phyloP scores from a whole-genome alignment of 495 filamentous ascomycete genomes.

The Podospora pseudocomata region DNA sequence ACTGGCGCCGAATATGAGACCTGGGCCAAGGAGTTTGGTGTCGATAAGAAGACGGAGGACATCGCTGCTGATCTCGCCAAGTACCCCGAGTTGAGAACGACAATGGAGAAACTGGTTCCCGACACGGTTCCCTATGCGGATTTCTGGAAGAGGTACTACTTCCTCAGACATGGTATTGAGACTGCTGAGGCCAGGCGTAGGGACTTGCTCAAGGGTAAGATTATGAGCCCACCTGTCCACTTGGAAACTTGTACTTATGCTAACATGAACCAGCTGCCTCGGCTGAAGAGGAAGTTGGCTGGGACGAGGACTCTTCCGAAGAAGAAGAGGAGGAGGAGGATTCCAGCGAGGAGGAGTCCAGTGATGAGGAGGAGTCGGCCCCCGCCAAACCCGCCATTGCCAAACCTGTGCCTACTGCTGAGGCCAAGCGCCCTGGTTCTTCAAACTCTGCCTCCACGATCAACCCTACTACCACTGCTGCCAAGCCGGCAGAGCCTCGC shows the following conservation, averaged over 20 bases:
- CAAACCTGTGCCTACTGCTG: constrained; percentile 27
- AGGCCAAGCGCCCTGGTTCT: constrained; percentile 39
- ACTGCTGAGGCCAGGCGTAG: constrained; percentile 88
- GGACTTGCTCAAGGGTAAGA: constrained; percentile 86
- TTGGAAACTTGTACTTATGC: constrained; percentile 12
- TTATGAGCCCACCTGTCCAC: background rate
- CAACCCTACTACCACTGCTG: constrained; percentile 36
- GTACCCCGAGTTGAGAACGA: constrained; percentile 79
- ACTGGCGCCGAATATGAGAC: constrained; percentile 65
- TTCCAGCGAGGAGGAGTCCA: constrained; percentile 21
- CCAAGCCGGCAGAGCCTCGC: constrained; percentile 53
- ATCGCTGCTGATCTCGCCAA: constrained; percentile 81
- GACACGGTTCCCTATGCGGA: constrained; percentile 79
- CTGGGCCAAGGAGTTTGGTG: constrained; percentile 74
- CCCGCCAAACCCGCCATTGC: constrained; percentile 4
- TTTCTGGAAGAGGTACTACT: constrained; percentile 97
- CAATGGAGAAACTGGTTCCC: constrained; percentile 95
- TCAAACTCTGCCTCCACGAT: constrained; percentile 52
- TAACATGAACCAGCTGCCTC: constrained; percentile 51
- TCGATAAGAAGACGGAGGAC: constrained; percentile 78
- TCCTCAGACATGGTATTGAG: constrained; percentile 88
- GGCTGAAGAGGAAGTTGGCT: constrained; percentile 73
- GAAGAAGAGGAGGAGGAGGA: constrained; percentile 21
- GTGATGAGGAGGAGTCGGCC: constrained; percentile 7
- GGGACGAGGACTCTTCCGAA: constrained; percentile 63